phyloP scores from a whole-genome alignment of 345 rosid species.

The Hibiscus tridactylites region DNA sequence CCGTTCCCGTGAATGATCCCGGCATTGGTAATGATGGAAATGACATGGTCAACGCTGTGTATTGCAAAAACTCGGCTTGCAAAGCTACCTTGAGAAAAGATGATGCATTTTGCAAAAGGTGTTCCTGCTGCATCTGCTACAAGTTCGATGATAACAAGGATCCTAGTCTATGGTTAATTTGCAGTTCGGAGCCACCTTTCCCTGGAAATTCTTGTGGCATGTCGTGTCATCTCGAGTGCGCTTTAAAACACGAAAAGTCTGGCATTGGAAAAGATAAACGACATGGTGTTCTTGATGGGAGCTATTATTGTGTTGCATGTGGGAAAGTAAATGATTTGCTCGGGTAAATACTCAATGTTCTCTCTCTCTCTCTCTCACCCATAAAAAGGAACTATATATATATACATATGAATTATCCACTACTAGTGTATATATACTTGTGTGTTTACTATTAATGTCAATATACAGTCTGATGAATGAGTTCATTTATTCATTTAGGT shows the following conservation, averaged over 20 bases:
- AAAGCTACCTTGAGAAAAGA: conserved; percentile 54
- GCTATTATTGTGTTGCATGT: conserved; percentile 66
- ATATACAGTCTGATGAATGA: neutral
- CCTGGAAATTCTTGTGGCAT: conserved; percentile 65
- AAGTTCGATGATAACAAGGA: conserved; percentile 89
- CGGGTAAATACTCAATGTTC: conserved; percentile 38
- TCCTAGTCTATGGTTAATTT: conserved; percentile 84
- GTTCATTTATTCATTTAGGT: conserved; percentile 31
- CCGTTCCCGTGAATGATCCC: conserved; percentile 26
- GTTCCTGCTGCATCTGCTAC: conserved; percentile 82
- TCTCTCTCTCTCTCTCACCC: neutral
- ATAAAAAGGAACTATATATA: neutral
- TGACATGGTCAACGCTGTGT: conserved; percentile 27
- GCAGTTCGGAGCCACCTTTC: conserved; percentile 61
- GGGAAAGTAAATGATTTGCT: conserved; percentile 78
- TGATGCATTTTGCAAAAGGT: conserved; percentile 68
- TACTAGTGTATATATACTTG: neutral
- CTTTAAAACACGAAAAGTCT: conserved; percentile 53
- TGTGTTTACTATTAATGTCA: neutral
- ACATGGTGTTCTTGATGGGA: conserved; percentile 51
- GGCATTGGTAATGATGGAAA: conserved; percentile 13
- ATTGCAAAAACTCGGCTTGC: conserved; percentile 86
- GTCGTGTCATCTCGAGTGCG: conserved; percentile 90
- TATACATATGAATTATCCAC: neutral
- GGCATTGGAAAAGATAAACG: conserved; percentile 50